A percentile compares a stretch with the other conserved stretches of the same genome.
Evolutionary conservation across 495 filamentous ascomycete genomes (phyloP).

Genomic region (Sabuloglossum arenarium): DNA sequence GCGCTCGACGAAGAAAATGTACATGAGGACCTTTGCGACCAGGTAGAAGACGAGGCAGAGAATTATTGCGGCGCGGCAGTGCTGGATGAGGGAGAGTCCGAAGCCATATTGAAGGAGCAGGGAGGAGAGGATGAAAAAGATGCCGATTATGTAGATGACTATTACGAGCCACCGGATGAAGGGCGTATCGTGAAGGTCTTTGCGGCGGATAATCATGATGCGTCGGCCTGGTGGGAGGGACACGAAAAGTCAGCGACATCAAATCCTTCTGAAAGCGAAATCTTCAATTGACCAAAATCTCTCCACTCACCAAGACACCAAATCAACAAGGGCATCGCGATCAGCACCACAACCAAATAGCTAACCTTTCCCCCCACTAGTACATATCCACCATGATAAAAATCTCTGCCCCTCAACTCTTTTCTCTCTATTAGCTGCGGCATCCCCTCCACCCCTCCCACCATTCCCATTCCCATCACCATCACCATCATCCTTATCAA

Average conservation of each 20-base stretch:
- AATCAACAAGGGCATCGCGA: not conserved
- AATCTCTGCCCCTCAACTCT: too few species aligned
- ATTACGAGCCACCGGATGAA: not conserved
- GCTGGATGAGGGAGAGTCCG: not conserved
- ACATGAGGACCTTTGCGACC: conserved; percentile 14
- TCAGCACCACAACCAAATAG: not conserved
- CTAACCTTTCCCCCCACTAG: not conserved
- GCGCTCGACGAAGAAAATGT: conserved; percentile 20
- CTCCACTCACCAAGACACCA: not conserved
- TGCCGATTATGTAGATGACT: conserved; percentile 1
- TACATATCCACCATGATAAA: too few species aligned
- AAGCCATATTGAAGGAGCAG: not conserved
- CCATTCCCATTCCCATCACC: too few species aligned
- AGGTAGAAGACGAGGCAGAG: conserved; percentile 19
- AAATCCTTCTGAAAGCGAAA: not conserved
- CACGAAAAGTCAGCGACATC: not conserved
- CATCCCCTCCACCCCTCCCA: too few species aligned
- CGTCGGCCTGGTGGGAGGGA: not conserved
- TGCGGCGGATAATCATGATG: not conserved
- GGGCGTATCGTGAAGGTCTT: not conserved
- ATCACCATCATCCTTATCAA: too few species aligned
- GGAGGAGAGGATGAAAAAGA: conserved; percentile 1
- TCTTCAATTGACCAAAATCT: not conserved
- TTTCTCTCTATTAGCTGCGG: too few species aligned
- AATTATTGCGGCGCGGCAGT: conserved; percentile 13